phyloP scores from a whole-genome alignment of 371 early-diverging fungal genomes.

The Capillidium heterosporum region DNA sequence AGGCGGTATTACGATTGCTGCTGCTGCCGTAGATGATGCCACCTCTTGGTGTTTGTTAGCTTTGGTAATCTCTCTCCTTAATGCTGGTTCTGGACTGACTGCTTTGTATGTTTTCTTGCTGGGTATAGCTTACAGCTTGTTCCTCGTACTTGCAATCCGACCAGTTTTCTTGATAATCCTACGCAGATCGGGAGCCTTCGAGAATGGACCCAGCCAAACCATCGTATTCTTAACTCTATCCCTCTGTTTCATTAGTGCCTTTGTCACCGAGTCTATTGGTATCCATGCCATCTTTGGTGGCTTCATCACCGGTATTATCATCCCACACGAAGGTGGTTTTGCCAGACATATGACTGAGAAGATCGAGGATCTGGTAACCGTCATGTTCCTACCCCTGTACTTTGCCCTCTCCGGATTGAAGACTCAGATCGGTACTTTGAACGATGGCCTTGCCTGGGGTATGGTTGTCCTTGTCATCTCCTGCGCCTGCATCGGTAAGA shows the following conservation, averaged over 20 bases:
- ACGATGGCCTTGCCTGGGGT: slow-evolving; percentile 56
- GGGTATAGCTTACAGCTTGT: slow-evolving; percentile 31
- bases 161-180: slow-evolving; percentile 28
- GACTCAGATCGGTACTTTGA: slow-evolving; percentile 57
- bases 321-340: slow-evolving; percentile 78
- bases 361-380: slow-evolving; percentile 76
- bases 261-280: slow-evolving; percentile 72
- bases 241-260: slow-evolving; percentile 42
- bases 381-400: slow-evolving; percentile 76
- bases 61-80: slow-evolving; percentile 56
- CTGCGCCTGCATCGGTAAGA: slow-evolving; percentile 70
- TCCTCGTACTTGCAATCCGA: slow-evolving; percentile 35
- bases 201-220: slow-evolving; percentile 35
- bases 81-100: slow-evolving; percentile 32
- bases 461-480: slow-evolving; percentile 52
- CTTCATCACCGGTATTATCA: slow-evolving; percentile 66
- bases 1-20: slow-evolving; percentile 63
- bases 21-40: slow-evolving; percentile 76
- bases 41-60: slow-evolving; percentile 73
- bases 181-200: slow-evolving; percentile 23
- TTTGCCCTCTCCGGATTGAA: slow-evolving; percentile 85
- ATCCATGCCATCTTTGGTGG: slow-evolving; percentile 87
- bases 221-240: slow-evolving; percentile 45
- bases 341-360: slow-evolving; percentile 72
- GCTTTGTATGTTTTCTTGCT: slow-evolving; percentile 54